Evolutionary conservation across 164 flowering plant species (phyloP), one percentile per base, ranked within the genome.

Genomic region (Tetrastigma voinierianum): DNA sequence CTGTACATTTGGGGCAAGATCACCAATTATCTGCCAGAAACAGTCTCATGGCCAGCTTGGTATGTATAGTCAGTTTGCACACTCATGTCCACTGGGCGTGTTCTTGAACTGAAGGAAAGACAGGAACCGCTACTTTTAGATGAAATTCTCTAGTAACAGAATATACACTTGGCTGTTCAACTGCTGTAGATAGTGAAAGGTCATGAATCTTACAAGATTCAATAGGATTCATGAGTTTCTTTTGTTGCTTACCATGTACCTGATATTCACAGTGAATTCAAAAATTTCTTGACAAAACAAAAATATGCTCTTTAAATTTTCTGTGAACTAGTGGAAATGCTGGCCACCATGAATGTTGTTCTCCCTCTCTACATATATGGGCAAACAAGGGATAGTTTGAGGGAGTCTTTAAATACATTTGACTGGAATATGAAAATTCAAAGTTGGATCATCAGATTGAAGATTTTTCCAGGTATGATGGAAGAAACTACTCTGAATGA

Each of bases 61-160:
- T 14, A 49, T 58, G 5, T 59, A 60, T 46, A 66, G 70, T 49
- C 76, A 64, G 25, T 23, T 47, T 72, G 74, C 62, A 51, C 69
- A 45, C 60, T 59, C 58, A 17, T 71, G 70, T 47, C 64, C 47
- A 51, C 15, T 60, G 21, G 67, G n/a, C n/a, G n/a, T 74, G 66
- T 61, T 57, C 40, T 62, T 78, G 61, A 21, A 12, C 23, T 73
- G 59, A 64, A 25, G 3, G 47, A 24, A 62, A 11, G 18, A 15
- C 11, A 13, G 3, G 14, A 2, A 15, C 5, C n/a, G 48, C 24
- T 43, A 13, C 49, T 10, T 10, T 44, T 44, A 19, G 10, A 17
- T 44, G 63, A 18, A 60, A 60, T n/a, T n/a, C 19, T 65, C 24
- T 46, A 17, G 40, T 4, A 25, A 25, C 40, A 3, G 40, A 25